phyloP scores from a whole-genome alignment of 1,139 yeast species.

The Blastobotrys niveus region DNA sequence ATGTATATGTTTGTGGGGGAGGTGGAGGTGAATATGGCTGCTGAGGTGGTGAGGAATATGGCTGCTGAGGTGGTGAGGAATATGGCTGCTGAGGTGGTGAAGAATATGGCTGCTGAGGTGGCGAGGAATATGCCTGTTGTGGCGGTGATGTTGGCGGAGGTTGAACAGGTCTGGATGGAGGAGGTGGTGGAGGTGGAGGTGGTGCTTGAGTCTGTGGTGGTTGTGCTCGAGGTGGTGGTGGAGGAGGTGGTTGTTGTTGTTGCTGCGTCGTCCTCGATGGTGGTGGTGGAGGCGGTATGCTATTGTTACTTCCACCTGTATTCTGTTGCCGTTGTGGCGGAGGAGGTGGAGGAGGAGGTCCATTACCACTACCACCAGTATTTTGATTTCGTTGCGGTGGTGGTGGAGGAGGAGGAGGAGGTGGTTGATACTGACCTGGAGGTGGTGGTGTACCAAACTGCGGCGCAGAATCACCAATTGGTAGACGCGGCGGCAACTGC shows the following conservation, averaged over 20 bases:
- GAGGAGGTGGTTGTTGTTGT: slow-evolving; percentile 23
- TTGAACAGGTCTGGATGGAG: slow-evolving; percentile 20
- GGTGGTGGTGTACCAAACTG: slow-evolving; percentile 26
- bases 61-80: slow-evolving; percentile 21
- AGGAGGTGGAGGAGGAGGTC: slow-evolving; percentile 22
- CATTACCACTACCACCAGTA: slow-evolving; percentile 12
- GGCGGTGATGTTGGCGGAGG: slow-evolving; percentile 23
- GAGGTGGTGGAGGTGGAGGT: slow-evolving; percentile 24
- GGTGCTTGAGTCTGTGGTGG: slow-evolving; percentile 2
- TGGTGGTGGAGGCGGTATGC: slow-evolving; percentile 23
- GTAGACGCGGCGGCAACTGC: slow-evolving; percentile 23
- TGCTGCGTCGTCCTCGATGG: slow-evolving; percentile 20
- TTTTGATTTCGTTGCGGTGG: slow-evolving; percentile 23
- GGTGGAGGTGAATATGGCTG: slow-evolving; percentile 21
- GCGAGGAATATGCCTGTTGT: too few species aligned
- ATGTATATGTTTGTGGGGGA: slow-evolving; percentile 17
- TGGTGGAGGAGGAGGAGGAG: slow-evolving; percentile 29
- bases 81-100: slow-evolving; percentile 19
- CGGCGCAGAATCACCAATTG: slow-evolving; percentile 30
- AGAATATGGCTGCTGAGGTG: slow-evolving; percentile 17
- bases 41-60: slow-evolving; percentile 21
- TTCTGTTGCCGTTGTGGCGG: slow-evolving; percentile 30
- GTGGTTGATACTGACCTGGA: slow-evolving; percentile 24
- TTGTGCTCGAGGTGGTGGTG: slow-evolving; percentile 21
- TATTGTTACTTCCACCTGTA: slow-evolving; percentile 16